Conservation (phyloP, 176 grass and related monocot genomes). For the Ensete glaucum region DNA sequence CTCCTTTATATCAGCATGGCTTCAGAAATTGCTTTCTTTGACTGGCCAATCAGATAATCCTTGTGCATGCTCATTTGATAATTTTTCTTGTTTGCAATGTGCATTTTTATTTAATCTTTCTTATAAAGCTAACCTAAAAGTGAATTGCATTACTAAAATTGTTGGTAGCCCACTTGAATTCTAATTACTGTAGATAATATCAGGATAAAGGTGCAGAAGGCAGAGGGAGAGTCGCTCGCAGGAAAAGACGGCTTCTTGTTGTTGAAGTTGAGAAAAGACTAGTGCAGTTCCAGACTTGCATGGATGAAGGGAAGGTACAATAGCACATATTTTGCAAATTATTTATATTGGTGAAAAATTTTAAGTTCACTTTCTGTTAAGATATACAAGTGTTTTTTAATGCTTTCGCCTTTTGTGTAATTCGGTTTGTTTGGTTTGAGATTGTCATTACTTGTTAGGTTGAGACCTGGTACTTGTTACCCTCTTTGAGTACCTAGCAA, state of each 20-base stretch:
- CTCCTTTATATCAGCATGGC: too few relatives aligned
- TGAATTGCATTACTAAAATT: not conserved
- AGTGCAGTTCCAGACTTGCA: constrained; percentile 60
- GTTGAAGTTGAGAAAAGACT: constrained; percentile 79
- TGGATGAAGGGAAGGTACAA: constrained; percentile 64
- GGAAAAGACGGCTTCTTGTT: constrained; percentile 75
- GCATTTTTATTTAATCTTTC: too few relatives aligned
- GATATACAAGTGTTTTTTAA: too few relatives aligned
- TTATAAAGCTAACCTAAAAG: too few relatives aligned
- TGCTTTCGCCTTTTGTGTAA: too few relatives aligned
- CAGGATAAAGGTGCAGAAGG: constrained; percentile 87
- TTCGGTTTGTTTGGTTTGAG: too few relatives aligned
- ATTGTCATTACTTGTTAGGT: too few relatives aligned
- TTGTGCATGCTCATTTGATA: too few relatives aligned
- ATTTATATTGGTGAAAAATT: not conserved
- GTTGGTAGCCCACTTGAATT: not conserved
- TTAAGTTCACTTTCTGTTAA: too few relatives aligned
- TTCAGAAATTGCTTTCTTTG: too few relatives aligned
- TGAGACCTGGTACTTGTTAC: not conserved
- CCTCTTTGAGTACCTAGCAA: not conserved
- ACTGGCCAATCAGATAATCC: too few relatives aligned
- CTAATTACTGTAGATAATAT: constrained; percentile 11
- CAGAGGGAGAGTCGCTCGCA: constrained; percentile 70
- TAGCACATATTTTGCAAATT: not conserved
- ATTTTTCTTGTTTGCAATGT: too few relatives aligned